phyloP scores from a whole-genome alignment of 345 rosid species.

The Acer campestre region DNA sequence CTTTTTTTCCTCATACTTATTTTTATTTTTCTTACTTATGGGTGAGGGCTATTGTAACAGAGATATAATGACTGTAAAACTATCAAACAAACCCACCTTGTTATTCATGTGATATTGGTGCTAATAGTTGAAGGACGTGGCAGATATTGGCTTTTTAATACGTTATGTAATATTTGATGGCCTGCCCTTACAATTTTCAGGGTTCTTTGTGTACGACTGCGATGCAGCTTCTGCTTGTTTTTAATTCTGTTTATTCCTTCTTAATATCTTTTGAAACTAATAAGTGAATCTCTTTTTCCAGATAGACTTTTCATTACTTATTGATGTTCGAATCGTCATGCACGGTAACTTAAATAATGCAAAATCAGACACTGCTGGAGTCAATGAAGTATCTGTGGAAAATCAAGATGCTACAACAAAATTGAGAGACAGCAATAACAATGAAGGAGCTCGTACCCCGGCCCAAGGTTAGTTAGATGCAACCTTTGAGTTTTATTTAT shows the following conservation, averaged over 20 bases:
- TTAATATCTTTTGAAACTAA: constrained; percentile 6
- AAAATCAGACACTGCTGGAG: constrained; percentile 27
- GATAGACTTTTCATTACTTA: constrained; percentile 72
- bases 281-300: constrained; percentile 35
- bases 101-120: neutral
- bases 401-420: constrained; percentile 28
- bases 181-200: neutral
- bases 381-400: constrained; percentile 24
- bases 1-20: neutral
- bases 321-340: constrained; percentile 65
- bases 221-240: neutral
- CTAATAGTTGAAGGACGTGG: neutral
- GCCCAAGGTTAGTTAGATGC: constrained; percentile 44
- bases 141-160: neutral
- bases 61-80: neutral
- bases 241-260: constrained; percentile 3
- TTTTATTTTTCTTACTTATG: neutral
- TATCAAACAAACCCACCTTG: neutral
- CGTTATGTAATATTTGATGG: neutral
- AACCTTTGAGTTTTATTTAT: neutral
- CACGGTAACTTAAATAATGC: constrained; percentile 31
- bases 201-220: neutral
- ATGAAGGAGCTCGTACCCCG: constrained; percentile 31
- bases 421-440: constrained; percentile 22
- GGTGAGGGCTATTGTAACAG: neutral